Conservation (phyloP, 768 basidiomycete species). For the Exsudoporus frostii region DNA sequence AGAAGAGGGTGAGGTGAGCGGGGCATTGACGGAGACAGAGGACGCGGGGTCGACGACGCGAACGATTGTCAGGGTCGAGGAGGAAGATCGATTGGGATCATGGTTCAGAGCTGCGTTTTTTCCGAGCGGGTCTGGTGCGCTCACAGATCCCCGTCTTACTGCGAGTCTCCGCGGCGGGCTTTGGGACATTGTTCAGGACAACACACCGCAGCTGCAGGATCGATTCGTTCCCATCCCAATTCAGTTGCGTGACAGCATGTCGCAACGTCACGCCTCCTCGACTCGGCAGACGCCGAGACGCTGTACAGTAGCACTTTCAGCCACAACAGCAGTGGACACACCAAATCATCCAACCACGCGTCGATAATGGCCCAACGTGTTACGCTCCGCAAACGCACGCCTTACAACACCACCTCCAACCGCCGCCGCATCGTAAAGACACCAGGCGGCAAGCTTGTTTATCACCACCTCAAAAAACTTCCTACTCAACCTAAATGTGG, state of each 20-base stretch:
- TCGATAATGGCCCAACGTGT: conserved; percentile 94
- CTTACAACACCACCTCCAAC: conserved; percentile 98
- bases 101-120: conserved; percentile 50
- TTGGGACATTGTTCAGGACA: conserved; percentile 16
- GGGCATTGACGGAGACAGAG: conserved; percentile 3
- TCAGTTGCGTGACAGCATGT: not conserved
- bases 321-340: conserved; percentile 8
- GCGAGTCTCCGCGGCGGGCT: conserved; percentile 36
- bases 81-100: conserved; percentile 52
- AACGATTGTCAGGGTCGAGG: conserved; percentile 71
- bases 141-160: conserved; percentile 61
- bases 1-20: conserved; percentile 24
- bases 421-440: conserved; percentile 95
- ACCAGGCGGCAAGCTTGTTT: conserved; percentile 96
- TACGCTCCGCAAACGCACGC: conserved; percentile 96
- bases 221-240: conserved; percentile 8
- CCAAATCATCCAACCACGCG: not conserved
- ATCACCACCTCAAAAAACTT: conserved; percentile 97
- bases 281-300: conserved; percentile 15
- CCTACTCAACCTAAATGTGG: conserved; percentile 93
- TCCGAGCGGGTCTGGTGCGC: conserved; percentile 68
- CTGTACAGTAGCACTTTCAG: conserved; percentile 24
- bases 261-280: not conserved
- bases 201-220: not conserved
- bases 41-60: conserved; percentile 47